Evolutionary conservation across 441 rosid genomes (phyloP), one percentile per base, ranked within the genome.

Genomic region (Mallotus repandus): DNA sequence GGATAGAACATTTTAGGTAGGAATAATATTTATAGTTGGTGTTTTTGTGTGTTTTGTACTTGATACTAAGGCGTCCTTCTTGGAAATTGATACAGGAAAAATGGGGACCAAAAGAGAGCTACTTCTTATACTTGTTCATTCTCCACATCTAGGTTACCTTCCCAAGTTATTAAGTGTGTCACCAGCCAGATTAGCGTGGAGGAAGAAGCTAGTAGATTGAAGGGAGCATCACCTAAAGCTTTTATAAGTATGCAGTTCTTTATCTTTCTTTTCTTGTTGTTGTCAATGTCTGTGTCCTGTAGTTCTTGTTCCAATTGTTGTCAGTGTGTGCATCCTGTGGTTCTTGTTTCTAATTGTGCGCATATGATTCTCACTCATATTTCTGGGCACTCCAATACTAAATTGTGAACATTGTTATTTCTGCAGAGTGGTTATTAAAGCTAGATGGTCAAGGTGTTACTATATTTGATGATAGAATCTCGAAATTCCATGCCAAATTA

Each of bases 1-100:
- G 84, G 54, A 82, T 85, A 15, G 84, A 86, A 75, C 71, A 62
- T 74, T 82, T 67, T 70, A 88, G 87, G 92, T 86, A 82, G 45
- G 48, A 38, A 68, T 70, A 43, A 10, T 12, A 21, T 4, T 43
- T 76, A 59, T 19, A 18, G 14, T 68, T 77, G 25, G 61, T 74
- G 66, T 8, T 43, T 58, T 25, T 48, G 32, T 60, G 14, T 57
- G 73, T 70, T 49, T 32, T 18, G 16, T 16, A 19, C 18, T n/a
- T 71, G 21, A 18, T n/a, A 25, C n/a, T 72, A 19, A 72, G 13
- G 49, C 54, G 12, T 32, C 10, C 12, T 18, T n/a, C 2, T 48
- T 80, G 38, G 25, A 22, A 29, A 14, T 61, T 70, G 65, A 66
- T 76, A 50, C 78, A 86, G 90, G 82, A 70, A 82, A 79, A 76